Evolutionary conservation across 148 eudicot species (phyloP), one percentile per base, ranked within the genome.

Genomic region (Agrostemma githago): DNA sequence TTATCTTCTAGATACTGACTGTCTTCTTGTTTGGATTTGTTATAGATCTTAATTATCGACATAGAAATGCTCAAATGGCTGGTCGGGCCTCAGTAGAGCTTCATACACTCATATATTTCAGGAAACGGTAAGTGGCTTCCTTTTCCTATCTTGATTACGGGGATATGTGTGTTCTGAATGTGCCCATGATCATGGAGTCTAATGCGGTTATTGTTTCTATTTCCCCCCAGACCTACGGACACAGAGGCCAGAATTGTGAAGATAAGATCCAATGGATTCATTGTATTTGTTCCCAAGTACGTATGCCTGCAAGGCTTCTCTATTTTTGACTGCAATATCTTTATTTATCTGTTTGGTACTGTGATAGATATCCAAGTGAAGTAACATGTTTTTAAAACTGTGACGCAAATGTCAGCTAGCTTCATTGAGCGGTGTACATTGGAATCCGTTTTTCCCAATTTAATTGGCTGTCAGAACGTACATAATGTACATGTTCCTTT

Each of bases 1-100:
- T 71, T 51, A 34, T 72, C 62, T 68, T 56, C 54, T 34, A 42
- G 40, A 41, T 48, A 67, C 78, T 76, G 56, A 48, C 66, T 41
- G 12, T 54, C 78, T 2, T 20, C 3, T 44, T 56, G 14, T 76
- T 42, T 60, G 61, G 10, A 60, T 75, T 73, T 59, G 58, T 34
- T 85, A 53, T 86, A 95, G 98, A 92, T 92, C 77, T 95, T 70
- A 92, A 92, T 80, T 95, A 90, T 70, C 90, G 98, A 67, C 98
- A 95, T 81, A 84, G 96, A 80, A 95, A 92, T 84, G 97, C 98
- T 39, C 98, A 89, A 81, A 95, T 95, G 98, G 98, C 98, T 38
- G 82, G 96, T 74, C 87, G 98, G 59, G 91, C 92, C 37, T 95
- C 98, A 19, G 96, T 95, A 41, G 98, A 92, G 92, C 96, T 95